phyloP scores from a whole-genome alignment of 352 stramenopile species.

The Phytophthora rubi region DNA sequence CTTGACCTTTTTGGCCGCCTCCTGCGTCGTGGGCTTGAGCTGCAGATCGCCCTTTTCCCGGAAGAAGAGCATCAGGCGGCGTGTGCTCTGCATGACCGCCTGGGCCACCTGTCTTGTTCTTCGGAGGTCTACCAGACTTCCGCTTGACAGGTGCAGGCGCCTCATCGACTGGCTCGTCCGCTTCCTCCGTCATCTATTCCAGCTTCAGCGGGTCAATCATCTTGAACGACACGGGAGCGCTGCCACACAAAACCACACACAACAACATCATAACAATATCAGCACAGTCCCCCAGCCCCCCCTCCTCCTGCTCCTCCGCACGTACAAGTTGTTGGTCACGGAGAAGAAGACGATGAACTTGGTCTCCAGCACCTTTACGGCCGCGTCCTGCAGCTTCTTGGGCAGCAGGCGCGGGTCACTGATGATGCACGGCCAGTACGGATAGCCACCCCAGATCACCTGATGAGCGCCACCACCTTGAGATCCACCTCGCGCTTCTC shows the following conservation, averaged over 20 bases:
- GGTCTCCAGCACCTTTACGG: slow-evolving; percentile 64
- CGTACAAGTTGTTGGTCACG: slow-evolving; percentile 77
- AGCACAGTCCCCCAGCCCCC: too few species aligned
- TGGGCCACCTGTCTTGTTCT: slow-evolving; percentile 59
- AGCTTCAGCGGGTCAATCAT: slow-evolving; percentile 65
- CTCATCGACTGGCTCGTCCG: slow-evolving; percentile 19
- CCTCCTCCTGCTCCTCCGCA: neutral
- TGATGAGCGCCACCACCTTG: slow-evolving; percentile 56
- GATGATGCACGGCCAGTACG: slow-evolving; percentile 60
- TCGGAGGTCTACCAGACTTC: slow-evolving; percentile 52
- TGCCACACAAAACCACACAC: slow-evolving; percentile 23
- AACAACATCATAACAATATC: too few species aligned
- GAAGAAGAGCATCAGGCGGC: slow-evolving; percentile 83
- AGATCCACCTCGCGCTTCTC: slow-evolving; percentile 21
- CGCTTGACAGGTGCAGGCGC: slow-evolving; percentile 44
- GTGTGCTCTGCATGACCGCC: slow-evolving; percentile 81
- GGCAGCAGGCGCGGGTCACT: slow-evolving; percentile 48
- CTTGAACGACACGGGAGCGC: slow-evolving; percentile 63
- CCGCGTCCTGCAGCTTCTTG: slow-evolving; percentile 47
- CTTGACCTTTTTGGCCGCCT: slow-evolving; percentile 51
- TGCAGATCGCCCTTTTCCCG: slow-evolving; percentile 72
- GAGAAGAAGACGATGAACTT: slow-evolving; percentile 86
- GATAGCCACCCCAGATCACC: slow-evolving; percentile 87
- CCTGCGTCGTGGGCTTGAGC: slow-evolving; percentile 44
- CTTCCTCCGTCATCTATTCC: slow-evolving; percentile 16